phyloP scores from a whole-genome alignment of 1,284 basidiomycete species.

The Fomitopsis betulina region DNA sequence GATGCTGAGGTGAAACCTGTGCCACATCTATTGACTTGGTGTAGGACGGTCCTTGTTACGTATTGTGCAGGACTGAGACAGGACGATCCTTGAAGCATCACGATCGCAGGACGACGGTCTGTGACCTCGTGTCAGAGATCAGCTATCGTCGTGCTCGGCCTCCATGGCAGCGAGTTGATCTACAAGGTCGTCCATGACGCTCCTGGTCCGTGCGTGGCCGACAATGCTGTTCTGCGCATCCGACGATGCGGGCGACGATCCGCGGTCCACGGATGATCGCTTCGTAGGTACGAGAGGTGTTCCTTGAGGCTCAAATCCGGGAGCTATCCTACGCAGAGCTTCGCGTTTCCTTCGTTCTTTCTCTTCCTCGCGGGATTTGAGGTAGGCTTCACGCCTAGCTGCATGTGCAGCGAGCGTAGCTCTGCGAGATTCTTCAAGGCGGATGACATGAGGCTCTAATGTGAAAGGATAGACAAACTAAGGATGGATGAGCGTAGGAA shows the following conservation, averaged over 20 bases:
- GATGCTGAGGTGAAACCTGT: too few species aligned
- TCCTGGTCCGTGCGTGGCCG: conserved; percentile 29
- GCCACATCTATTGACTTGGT: too few species aligned
- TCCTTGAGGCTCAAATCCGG: conserved; percentile 64
- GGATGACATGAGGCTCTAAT: conserved; percentile 79
- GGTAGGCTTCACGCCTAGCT: conserved; percentile 63
- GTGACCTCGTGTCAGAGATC: background rate
- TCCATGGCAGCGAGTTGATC: conserved; percentile 73
- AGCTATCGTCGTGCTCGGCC: background rate
- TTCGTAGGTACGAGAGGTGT: conserved; percentile 51
- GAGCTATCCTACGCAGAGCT: conserved; percentile 67
- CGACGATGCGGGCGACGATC: background rate
- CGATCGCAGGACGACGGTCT: too few species aligned
- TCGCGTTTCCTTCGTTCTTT: conserved; percentile 76
- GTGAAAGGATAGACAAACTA: conserved; percentile 95
- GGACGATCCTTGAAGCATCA: too few species aligned
- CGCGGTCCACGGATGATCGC: conserved; percentile 15
- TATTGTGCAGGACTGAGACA: too few species aligned
- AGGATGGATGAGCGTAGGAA: background rate
- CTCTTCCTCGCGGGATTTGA: conserved; percentile 70
- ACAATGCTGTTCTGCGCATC: background rate
- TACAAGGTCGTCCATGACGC: conserved; percentile 81
- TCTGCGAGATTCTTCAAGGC: conserved; percentile 65
- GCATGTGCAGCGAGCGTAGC: conserved; percentile 61
- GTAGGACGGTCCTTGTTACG: too few species aligned